Evolutionary conservation across 2,329 filamentous ascomycete genomes (phyloP), one percentile per base, ranked within the genome.

Genomic region (Lasiodiplodia theobromae): DNA sequence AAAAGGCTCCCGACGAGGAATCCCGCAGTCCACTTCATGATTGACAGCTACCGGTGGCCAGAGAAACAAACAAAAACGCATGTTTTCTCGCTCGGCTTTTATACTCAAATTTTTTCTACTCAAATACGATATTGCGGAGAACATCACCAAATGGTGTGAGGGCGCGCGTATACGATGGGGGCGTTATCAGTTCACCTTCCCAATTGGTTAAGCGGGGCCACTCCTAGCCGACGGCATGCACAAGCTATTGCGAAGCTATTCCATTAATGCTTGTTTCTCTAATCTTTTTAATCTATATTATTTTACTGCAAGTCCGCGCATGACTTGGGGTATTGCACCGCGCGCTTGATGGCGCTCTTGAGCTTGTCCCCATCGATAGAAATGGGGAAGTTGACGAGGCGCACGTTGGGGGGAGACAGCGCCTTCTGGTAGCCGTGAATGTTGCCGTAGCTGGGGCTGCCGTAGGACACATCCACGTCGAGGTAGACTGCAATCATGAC

Each of bases 361-460:
- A 82, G 70, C 60, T 69, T 74, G 10, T 74, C 73, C 1, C 71
- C 77, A 70, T 83, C 79, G 67, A 83, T 76, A 28, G 75, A 73
- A 40, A 79, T 72, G 1, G 82, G 75, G 72, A 79, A 82, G n/a
- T 80, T 80, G 28, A 84, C 78, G 65, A 78, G 75, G n/a, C 74
- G 72, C 34, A 81, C 68, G 11, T 74, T 74, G 66, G 74, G 75
- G 8, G 81, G 81, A 69, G 75, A 77, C 10, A 82, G 72, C 4
- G 77, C 77, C 40, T 78, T 73, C 71, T 82, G 78, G 70, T 83
- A 84, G 16, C 79, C 78, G 68, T 82, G 81, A 49, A 83, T 79
- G 67, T 82, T 82, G 2, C 81, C 81, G 68, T 83, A 83, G 60
- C 70, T 78, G 2, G 80, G 78, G 28, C 77, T 80, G 14, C 75